Evolutionary conservation across 2,329 filamentous ascomycete genomes (phyloP).

Genomic region (Tympanopsis confertula): DNA sequence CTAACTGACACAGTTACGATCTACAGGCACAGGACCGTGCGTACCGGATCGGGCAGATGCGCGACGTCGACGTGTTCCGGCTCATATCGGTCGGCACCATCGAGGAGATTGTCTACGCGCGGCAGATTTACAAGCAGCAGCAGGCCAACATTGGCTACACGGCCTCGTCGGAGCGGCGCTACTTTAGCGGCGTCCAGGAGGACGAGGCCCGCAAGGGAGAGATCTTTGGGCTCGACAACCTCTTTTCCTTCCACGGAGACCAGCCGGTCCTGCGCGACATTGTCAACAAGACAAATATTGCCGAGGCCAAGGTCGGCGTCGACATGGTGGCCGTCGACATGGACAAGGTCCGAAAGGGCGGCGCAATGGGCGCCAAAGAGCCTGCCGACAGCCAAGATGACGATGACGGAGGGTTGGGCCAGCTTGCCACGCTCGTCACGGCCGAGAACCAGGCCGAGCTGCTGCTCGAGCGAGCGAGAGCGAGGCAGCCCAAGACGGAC

Average conservation of each 20-base stretch:
- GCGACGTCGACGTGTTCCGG: conserved; percentile 91
- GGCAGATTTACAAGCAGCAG: conserved; percentile 98
- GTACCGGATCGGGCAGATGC: conserved; percentile 84
- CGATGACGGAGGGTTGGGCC: conserved; percentile 58
- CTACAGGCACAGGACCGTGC: conserved; percentile 92
- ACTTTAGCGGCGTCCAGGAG: conserved; percentile 90
- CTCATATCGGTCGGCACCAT: conserved; percentile 85
- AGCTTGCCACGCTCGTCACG: conserved; percentile 52
- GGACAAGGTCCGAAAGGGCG: conserved; percentile 44
- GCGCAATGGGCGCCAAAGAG: conserved; percentile 27
- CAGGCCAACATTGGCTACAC: conserved; percentile 96
- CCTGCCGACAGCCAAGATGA: conserved; percentile 32
- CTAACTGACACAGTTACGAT: no score
- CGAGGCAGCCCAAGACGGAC: conserved; percentile 43
- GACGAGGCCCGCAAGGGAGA: conserved; percentile 75
- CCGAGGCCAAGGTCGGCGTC: conserved; percentile 79
- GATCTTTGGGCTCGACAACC: conserved; percentile 79
- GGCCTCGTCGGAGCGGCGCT: conserved; percentile 80
- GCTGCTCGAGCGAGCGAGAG: conserved; percentile 14
- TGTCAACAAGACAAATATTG: conserved; percentile 95
- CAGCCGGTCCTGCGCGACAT: conserved; percentile 82
- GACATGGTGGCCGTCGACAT: conserved; percentile 67
- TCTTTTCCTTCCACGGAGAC: conserved; percentile 72
- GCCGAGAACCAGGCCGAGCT: conserved; percentile 33
- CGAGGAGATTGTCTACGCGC: conserved; percentile 91